Evolutionary conservation across 345 rosid species (phyloP), one percentile per base, ranked within the genome.

Genomic region (Lepidium africanum): DNA sequence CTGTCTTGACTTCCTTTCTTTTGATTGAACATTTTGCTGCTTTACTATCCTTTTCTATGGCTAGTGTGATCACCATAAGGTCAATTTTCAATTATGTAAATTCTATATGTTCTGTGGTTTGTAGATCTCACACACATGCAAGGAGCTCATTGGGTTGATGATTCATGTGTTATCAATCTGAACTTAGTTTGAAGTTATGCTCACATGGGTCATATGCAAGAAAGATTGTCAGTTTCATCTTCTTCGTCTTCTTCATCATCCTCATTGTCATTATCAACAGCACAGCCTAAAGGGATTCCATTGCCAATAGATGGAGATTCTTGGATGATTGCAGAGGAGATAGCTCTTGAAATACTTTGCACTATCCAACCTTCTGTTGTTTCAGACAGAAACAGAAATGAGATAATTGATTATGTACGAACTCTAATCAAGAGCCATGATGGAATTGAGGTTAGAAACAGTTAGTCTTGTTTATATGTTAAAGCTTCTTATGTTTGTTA

Each of bases 311-410:
- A 83, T 59, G 42, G 40, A 5, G 94, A 90, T 36, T 79, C 79
- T 30, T 90, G 94, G 97, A 62, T 67, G 65, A 58, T 85, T 77
- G 89, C 92, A 50, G 98, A 93, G 78, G 69, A 80, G 55, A 90
- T 96, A 77, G 81, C 70, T 77, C 77, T 72, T 48, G 98, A 93
- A 80, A 87, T 93, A 74, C 78, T 93, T 38, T 74, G 74, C 73
- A 60, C 65, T 51, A 81, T 90, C 63, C 96, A 87, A 78, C 96
- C 96, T 11, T 55, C 79, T 41, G 33, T 78, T 64, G 75, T 83
- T 73, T 88, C 98, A 25, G 90, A 93, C 73, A 69, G 76, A 66
- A 82, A 71, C 71, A 83, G 98, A 62, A 80, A 80, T 60, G 87
- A 75, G 46, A 82, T 88, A 47, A 82, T 90, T 61, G 71, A 80